Base-by-base conservation (phyloP, 148 eudicot species). In the Talinum fruticosum region DNA sequence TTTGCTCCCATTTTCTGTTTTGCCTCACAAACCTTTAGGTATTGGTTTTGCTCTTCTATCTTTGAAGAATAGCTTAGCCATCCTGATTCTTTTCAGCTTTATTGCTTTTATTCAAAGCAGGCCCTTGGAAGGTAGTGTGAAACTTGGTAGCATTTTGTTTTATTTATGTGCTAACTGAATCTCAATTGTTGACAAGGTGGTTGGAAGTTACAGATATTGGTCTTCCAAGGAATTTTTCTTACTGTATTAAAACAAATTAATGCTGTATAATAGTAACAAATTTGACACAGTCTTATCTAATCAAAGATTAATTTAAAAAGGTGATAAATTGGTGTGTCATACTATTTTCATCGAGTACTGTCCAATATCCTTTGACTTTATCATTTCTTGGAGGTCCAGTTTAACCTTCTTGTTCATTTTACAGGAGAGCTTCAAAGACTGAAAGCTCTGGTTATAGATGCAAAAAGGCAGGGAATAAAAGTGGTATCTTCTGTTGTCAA, bases 381-480 rank as follows among this genome's bases (percentile, higher is more conserved):
- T 32, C 10, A 15, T 66, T 24, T 47, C 49, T 16, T 36, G 21
- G 32, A 71, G 14, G 64, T 66, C 41, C 14, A 69, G 59, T 64
- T 51, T 21, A 79, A 79, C 51, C 51, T 73, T 75, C 66, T 67
- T 33, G 69, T 72, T 73, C 74, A 28, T 26, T 75, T 73, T 83
- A 41, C 90, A 89, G 98, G 88, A 76, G 96, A 88, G 79, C 70
- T 93, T 54, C 83, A 83, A 76, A 79, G 82, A 73, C 85, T 94
- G 69, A 86, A 79, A 85, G 73, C 68, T 75, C 89, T 94, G 73
- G 89, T 84, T 65, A 37, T 78, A 70, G 90, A 87, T 72, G 91
- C 97, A 8, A 92, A 89, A 87, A 69, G 57, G 45, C 74, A 44
- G 24, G 83, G 85, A 72, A 83, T 90, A 32, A 84, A 74, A 79